Conservation (phyloP, 352 stramenopile genomes). For the Phytophthora vignae region DNA sequence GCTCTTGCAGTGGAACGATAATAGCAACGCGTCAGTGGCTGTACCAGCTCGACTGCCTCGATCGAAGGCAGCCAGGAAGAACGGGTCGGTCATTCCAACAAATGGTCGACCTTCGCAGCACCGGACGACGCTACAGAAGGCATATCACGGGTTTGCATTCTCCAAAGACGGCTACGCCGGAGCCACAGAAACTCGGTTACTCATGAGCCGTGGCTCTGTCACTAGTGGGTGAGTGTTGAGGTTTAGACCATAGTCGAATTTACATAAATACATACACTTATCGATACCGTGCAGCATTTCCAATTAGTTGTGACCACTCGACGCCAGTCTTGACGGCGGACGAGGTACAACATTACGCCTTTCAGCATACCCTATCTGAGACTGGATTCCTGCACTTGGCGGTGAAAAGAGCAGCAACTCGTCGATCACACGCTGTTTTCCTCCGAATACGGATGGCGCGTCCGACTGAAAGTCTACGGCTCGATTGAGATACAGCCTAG, state of each 20-base stretch:
- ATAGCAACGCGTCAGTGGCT: constrained; percentile 57
- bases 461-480: constrained; percentile 15
- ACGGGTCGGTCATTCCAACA: constrained; percentile 50
- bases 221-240: constrained; percentile 21
- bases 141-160: constrained; percentile 80
- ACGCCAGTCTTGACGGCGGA: constrained; percentile 14
- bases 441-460: constrained; percentile 17
- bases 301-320: not conserved
- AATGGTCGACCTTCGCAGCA: constrained; percentile 25
- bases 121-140: constrained; percentile 40
- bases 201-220: constrained; percentile 57
- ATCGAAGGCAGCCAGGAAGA: constrained; percentile 28
- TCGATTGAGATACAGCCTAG: constrained; percentile 27
- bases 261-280: constrained; percentile 12
- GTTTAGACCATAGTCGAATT: constrained; percentile 9
- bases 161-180: constrained; percentile 67
- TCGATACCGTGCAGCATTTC: not conserved
- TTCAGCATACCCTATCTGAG: constrained; percentile 41
- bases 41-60: constrained; percentile 43
- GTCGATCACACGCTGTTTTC: constrained; percentile 31
- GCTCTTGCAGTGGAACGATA: constrained; percentile 73
- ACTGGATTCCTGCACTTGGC: constrained; percentile 27
- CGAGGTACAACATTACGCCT: constrained; percentile 37
- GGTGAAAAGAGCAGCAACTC: constrained; percentile 48
- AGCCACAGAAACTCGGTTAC: constrained; percentile 56